Evolutionary conservation across 768 basidiomycete genomes (phyloP).

Genomic region (Termitomyces sp.): DNA sequence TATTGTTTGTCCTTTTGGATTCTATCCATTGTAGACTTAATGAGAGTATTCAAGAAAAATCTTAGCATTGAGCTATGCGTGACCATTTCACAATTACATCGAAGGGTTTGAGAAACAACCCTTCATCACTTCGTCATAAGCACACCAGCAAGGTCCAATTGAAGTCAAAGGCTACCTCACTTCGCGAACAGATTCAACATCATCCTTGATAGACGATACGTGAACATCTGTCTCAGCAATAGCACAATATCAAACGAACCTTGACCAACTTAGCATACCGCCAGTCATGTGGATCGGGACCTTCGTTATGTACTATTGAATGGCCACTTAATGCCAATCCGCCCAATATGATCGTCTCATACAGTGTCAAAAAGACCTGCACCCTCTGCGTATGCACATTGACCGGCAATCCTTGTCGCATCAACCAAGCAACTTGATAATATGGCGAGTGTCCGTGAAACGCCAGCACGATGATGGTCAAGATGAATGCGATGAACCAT

Average conservation of each 20-base stretch:
- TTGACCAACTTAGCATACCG: slow-evolving; percentile 13
- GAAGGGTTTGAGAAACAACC: background rate
- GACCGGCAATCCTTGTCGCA: slow-evolving; percentile 21
- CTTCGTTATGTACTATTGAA: slow-evolving; percentile 22
- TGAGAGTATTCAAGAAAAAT: background rate
- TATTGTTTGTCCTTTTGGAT: background rate
- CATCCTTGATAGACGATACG: background rate
- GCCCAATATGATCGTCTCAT: slow-evolving; percentile 19
- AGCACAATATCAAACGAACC: slow-evolving; percentile 1
- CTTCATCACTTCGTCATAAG: background rate
- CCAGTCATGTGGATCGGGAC: slow-evolving; percentile 25
- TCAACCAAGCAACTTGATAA: slow-evolving; percentile 15
- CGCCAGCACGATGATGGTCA: slow-evolving; percentile 21
- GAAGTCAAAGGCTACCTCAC: background rate
- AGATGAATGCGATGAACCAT: slow-evolving; percentile 25
- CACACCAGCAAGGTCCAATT: background rate
- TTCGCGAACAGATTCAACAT: slow-evolving; percentile 4
- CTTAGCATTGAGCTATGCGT: background rate
- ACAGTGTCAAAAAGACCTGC: slow-evolving; percentile 22
- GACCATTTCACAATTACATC: background rate
- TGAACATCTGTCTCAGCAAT: background rate
- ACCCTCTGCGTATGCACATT: slow-evolving; percentile 21
- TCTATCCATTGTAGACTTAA: background rate
- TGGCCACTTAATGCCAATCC: slow-evolving; percentile 22
- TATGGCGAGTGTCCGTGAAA: slow-evolving; percentile 9